A percentile compares a stretch with the other conserved stretches of the same genome.
Evolutionary conservation across 1,284 basidiomycete genomes (phyloP).

Genomic region (Microbotryomycetes sp.): DNA sequence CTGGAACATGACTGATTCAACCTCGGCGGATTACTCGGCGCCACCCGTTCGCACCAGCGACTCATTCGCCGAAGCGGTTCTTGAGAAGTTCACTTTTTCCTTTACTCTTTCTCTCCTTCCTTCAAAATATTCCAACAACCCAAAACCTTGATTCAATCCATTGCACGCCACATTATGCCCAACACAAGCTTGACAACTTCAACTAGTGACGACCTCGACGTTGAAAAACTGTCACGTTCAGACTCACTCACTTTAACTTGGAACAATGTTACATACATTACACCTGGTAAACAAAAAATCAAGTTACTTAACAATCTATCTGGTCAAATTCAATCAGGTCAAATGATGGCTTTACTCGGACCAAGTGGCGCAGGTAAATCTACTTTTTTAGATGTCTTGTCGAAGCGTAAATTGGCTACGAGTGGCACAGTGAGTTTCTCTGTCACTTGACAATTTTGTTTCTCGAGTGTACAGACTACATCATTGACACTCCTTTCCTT

Average conservation of each 20-base stretch:
- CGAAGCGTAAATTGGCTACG: constrained; percentile 34
- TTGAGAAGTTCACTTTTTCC: too few species aligned
- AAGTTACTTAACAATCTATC: constrained; percentile 9
- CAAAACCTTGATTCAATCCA: too few species aligned
- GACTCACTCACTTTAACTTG: constrained; percentile 14
- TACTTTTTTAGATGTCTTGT: constrained; percentile 44
- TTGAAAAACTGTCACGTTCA: too few species aligned
- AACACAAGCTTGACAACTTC: too few species aligned
- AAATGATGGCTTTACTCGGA: constrained; percentile 39
- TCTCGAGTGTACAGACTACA: constrained; percentile 11
- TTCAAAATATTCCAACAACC: too few species aligned
- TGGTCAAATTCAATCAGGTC: constrained; percentile 10
- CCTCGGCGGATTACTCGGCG: too few species aligned
- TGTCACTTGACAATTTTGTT: constrained; percentile 10
- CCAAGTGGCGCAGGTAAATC: constrained; percentile 44
- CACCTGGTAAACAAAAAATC: neutral
- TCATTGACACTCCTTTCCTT: neutral
- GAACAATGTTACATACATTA: constrained; percentile 11
- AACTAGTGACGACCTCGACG: too few species aligned
- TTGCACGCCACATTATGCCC: too few species aligned
- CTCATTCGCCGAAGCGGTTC: too few species aligned
- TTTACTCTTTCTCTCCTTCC: too few species aligned
- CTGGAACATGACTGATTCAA: too few species aligned
- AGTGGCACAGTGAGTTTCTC: constrained; percentile 21
- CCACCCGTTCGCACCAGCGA: too few species aligned